phyloP scores from a whole-genome alignment of 257 asterid genomes.

The Eucommia ulmoides region DNA sequence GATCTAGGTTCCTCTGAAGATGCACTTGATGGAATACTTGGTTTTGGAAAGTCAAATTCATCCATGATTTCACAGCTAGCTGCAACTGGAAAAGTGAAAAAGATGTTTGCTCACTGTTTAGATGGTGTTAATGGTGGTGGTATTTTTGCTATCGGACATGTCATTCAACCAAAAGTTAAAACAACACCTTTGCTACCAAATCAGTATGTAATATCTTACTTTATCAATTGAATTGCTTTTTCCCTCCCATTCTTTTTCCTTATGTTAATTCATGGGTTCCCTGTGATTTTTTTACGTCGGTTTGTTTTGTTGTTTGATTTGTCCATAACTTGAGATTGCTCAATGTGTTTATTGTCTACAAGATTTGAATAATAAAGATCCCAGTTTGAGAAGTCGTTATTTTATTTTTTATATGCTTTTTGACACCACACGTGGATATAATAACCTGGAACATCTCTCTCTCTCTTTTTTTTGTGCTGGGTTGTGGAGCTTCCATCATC shows the following conservation, averaged over 20 bases:
- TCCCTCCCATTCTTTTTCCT: not conserved
- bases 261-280: not conserved
- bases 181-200: slow-evolving; percentile 72
- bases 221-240: slow-evolving; percentile 10
- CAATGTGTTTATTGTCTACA: too few relatives aligned
- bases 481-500: too few relatives aligned
- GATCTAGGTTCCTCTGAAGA: slow-evolving; percentile 74
- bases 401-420: too few relatives aligned
- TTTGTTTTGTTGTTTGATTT: not conserved
- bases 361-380: too few relatives aligned
- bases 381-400: too few relatives aligned
- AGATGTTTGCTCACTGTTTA: slow-evolving; percentile 97
- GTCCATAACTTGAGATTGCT: too few relatives aligned
- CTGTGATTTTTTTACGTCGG: not conserved
- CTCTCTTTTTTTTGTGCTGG: too few relatives aligned
- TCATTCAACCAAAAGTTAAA: slow-evolving; percentile 92
- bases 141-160: slow-evolving; percentile 97
- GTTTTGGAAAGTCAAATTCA: slow-evolving; percentile 91
- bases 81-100: slow-evolving; percentile 77
- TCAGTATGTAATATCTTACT: slow-evolving; percentile 51
- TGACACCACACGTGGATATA: too few relatives aligned
- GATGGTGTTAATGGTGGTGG: slow-evolving; percentile 99
- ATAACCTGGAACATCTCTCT: too few relatives aligned
- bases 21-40: slow-evolving; percentile 95
- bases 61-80: slow-evolving; percentile 97